phyloP scores from a whole-genome alignment of 768 basidiomycete genomes.

The Thelephora ganbajun region DNA sequence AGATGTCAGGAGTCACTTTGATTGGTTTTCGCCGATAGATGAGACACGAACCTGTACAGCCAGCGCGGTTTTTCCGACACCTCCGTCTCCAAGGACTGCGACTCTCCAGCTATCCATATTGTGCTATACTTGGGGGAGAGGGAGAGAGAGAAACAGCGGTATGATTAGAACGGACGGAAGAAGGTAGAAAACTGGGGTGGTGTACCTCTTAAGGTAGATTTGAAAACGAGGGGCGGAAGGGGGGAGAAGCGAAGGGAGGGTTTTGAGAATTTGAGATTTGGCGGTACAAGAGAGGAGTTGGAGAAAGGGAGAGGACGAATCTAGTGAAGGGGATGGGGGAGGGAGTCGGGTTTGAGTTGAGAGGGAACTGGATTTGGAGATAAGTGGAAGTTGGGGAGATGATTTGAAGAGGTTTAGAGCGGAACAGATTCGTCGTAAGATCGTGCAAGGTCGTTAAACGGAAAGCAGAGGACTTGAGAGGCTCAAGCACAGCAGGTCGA shows the following conservation, averaged over 20 bases:
- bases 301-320: constrained; percentile 20
- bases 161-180: constrained; percentile 13
- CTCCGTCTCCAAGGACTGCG: constrained; percentile 91
- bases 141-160: not conserved
- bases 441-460: constrained; percentile 34
- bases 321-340: constrained; percentile 13
- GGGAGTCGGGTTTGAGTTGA: constrained; percentile 8
- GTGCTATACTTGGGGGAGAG: constrained; percentile 9
- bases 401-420: constrained; percentile 20
- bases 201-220: no score
- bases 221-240: constrained; percentile 6
- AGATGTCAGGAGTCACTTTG: constrained; percentile 1
- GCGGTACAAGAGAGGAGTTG: constrained; percentile 3
- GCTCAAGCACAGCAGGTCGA: not conserved
- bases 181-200: no score
- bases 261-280: constrained; percentile 2
- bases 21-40: not conserved
- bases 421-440: constrained; percentile 41
- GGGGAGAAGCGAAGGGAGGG: constrained; percentile 4
- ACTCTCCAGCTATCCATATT: constrained; percentile 93
- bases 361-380: constrained; percentile 12
- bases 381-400: constrained; percentile 18
- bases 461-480: constrained; percentile 8
- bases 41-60: constrained; percentile 74
- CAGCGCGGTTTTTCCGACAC: constrained; percentile 93